A percentile compares a stretch with the other conserved stretches of the same genome.
Evolutionary conservation across 257 asterid genomes (phyloP).

Genomic region (Fraxinus excelsior): DNA sequence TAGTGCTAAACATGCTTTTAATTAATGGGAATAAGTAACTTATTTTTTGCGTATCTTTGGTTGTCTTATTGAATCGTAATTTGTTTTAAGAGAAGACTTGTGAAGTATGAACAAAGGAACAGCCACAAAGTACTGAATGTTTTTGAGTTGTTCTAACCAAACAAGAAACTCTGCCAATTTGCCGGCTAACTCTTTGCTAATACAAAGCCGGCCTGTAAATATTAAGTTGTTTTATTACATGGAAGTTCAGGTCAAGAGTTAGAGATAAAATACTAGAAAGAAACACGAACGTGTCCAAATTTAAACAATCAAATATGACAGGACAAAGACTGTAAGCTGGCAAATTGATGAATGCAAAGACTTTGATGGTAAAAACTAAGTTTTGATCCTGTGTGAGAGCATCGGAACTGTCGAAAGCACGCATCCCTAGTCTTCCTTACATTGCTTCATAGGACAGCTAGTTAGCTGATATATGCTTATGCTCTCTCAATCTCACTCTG

Average conservation of each 20-base stretch:
- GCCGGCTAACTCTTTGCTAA: constrained; percentile 27
- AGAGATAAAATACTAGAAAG: background rate
- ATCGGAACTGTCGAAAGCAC: constrained; percentile 25
- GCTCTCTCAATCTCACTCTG: background rate
- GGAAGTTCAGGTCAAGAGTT: background rate
- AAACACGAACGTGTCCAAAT: background rate
- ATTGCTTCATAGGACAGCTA: background rate
- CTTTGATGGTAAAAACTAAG: constrained; percentile 17
- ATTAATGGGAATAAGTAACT: background rate
- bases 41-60: background rate
- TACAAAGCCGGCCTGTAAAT: constrained; percentile 29
- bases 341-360: constrained; percentile 4
- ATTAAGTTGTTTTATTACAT: background rate
- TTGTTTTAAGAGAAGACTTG: background rate
- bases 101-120: constrained; percentile 8
- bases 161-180: background rate
- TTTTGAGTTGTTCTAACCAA: background rate
- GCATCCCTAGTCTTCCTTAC: background rate
- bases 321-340: background rate
- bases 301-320: constrained; percentile 3
- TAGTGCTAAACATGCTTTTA: background rate
- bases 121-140: background rate
- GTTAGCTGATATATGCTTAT: background rate
- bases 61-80: constrained; percentile 12
- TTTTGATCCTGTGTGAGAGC: constrained; percentile 3